phyloP scores from a whole-genome alignment of 176 grass and related monocot species.

The Raddia guianensis region DNA sequence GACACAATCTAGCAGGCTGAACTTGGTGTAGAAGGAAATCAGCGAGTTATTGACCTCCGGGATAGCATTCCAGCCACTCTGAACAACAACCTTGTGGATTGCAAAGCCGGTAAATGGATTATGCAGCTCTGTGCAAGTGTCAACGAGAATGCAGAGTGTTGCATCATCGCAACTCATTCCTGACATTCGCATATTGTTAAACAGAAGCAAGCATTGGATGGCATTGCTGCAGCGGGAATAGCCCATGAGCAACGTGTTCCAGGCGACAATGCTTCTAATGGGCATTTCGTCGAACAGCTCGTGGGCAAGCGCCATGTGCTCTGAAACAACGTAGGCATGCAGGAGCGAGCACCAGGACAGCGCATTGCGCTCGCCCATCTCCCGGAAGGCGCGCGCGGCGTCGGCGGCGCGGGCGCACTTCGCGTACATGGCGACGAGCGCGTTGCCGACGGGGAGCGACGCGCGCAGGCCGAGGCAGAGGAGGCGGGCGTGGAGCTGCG shows the following conservation, averaged over 20 bases:
- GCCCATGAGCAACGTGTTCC: constrained; percentile 67
- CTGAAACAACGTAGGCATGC: constrained; percentile 34
- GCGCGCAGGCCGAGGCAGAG: constrained; percentile 48
- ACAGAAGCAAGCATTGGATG: constrained; percentile 39
- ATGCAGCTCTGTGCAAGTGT: constrained; percentile 49
- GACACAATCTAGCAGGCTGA: constrained; percentile 43
- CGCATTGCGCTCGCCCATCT: constrained; percentile 56
- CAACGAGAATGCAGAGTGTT: constrained; percentile 55
- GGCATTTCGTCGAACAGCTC: constrained; percentile 64
- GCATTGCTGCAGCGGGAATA: constrained; percentile 48
- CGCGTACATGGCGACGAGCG: constrained; percentile 71
- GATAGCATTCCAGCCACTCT: constrained; percentile 43
- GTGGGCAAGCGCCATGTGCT: constrained; percentile 14
- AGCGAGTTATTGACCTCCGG: constrained; percentile 63
- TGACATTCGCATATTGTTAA: constrained; percentile 46
- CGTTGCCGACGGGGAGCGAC: constrained; percentile 59
- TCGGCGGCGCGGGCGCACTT: constrained; percentile 45
- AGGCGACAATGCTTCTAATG: constrained; percentile 41
- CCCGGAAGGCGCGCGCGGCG: constrained; percentile 48
- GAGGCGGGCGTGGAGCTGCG: constrained; percentile 59
- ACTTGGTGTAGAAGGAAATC: constrained; percentile 64
- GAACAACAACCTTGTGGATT: constrained; percentile 47
- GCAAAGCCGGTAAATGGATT: constrained; percentile 31
- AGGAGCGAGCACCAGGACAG: constrained; percentile 76
- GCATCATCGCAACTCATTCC: constrained; percentile 45